These are phyloP conservation scores for Psilocybe azurescens DNA, from an alignment of 768 basidiomycete genomes.

Conservation along the genomic window DNA sequence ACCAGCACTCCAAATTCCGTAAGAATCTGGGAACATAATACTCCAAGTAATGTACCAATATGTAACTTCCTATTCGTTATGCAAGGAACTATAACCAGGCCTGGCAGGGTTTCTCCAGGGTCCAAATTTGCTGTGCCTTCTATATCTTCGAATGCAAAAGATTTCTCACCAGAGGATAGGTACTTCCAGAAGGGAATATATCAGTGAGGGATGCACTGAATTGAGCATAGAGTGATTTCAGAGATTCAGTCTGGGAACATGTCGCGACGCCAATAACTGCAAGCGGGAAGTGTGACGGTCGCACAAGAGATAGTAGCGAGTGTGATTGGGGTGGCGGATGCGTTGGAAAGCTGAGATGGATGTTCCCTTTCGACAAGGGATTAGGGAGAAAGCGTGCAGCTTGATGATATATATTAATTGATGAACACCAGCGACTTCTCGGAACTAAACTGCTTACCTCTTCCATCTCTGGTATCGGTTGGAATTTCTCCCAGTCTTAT, in stretches of 20 bases:
- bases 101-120: slow-evolving; percentile 59
- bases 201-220: slow-evolving; percentile 70
- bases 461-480: slow-evolving; percentile 75
- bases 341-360: slow-evolving; percentile 81
- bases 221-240: slow-evolving; percentile 60
- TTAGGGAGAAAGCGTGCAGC: slow-evolving; percentile 85
- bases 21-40: slow-evolving; percentile 86
- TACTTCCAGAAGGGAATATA: slow-evolving; percentile 66
- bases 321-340: slow-evolving; percentile 79
- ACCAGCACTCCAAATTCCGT: slow-evolving; percentile 88
- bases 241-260: slow-evolving; percentile 59
- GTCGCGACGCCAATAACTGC: slow-evolving; percentile 89
- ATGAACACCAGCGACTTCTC: background rate
- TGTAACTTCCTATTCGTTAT: slow-evolving; percentile 91
- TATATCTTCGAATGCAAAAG: slow-evolving; percentile 86
- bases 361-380: slow-evolving; percentile 72
- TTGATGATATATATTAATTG: slow-evolving; percentile 12
- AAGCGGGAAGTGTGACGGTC: slow-evolving; percentile 82
- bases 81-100: slow-evolving; percentile 80
- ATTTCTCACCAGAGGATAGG: slow-evolving; percentile 80
- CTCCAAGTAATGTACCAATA: slow-evolving; percentile 87
- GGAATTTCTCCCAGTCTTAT: slow-evolving; percentile 86
- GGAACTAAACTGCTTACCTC: slow-evolving; percentile 52
- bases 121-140: slow-evolving; percentile 60
- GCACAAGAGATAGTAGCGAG: slow-evolving; percentile 70